phyloP scores from a whole-genome alignment of 768 basidiomycete species.

The Leucogyrophana mollusca region DNA sequence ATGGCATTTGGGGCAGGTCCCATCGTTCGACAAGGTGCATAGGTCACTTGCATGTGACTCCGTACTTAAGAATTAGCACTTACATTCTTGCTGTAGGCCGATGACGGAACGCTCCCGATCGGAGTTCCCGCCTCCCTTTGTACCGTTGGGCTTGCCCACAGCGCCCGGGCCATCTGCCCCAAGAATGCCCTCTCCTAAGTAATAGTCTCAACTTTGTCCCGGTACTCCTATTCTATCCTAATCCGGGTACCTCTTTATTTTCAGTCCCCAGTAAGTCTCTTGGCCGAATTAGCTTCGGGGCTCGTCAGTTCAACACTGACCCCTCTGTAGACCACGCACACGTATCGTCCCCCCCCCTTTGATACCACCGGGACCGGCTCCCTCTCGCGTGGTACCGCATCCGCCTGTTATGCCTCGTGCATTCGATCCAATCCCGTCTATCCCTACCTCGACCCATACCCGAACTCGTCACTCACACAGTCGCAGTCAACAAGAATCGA shows the following conservation, averaged over 20 bases:
- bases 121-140: slow-evolving; percentile 14
- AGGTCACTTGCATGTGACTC: too few relatives aligned
- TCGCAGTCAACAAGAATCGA: slow-evolving; percentile 12
- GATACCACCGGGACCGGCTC: slow-evolving; percentile 1
- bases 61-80: too few relatives aligned
- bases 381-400: background rate
- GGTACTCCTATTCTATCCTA: too few relatives aligned
- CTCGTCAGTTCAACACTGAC: slow-evolving; percentile 10
- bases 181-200: slow-evolving; percentile 20
- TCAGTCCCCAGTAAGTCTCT: slow-evolving; percentile 25
- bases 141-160: slow-evolving; percentile 16
- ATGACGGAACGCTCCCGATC: slow-evolving; percentile 4
- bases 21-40: background rate
- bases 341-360: background rate
- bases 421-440: slow-evolving; percentile 5
- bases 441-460: slow-evolving; percentile 5
- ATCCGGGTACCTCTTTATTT: background rate
- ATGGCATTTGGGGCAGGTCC: background rate
- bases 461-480: background rate
- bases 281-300: slow-evolving; percentile 5
- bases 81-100: background rate
- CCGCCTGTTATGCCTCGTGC: slow-evolving; percentile 6
- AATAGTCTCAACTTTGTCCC: background rate
- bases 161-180: slow-evolving; percentile 8
- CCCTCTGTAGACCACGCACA: too few relatives aligned